Evolutionary conservation across 139 green algal genomes (phyloP).

Genomic region (Diplosphaera chodatii): DNA sequence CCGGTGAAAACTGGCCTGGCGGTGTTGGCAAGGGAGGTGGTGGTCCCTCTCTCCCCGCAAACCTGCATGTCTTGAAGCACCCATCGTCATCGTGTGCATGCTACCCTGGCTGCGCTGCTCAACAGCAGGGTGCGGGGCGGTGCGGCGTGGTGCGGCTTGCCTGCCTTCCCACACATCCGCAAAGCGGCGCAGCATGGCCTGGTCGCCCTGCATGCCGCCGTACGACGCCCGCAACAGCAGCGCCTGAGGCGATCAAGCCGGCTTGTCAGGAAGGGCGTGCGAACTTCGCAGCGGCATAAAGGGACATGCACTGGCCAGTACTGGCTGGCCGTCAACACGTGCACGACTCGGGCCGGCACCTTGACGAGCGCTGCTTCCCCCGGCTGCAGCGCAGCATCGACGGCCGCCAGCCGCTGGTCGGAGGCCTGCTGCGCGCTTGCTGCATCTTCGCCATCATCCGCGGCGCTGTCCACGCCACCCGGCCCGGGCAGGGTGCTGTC

Average conservation of each 20-base stretch:
- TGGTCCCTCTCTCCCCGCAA: background rate
- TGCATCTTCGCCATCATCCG: background rate
- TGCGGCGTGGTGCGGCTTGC: background rate
- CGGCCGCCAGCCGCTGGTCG: background rate
- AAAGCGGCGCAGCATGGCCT: constrained; percentile 37
- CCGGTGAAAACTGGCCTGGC: background rate
- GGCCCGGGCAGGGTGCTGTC: constrained; percentile 22
- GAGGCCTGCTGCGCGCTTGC: background rate
- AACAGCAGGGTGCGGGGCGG: too few relatives aligned
- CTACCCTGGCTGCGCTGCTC: too few relatives aligned
- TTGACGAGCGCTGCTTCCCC: constrained; percentile 30
- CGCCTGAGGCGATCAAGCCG: too few relatives aligned
- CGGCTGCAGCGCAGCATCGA: constrained; percentile 1
- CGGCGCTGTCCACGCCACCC: background rate
- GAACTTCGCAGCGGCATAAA: too few relatives aligned
- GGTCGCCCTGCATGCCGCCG: constrained; percentile 47
- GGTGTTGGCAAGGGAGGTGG: background rate
- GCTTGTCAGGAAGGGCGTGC: too few relatives aligned
- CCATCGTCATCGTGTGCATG: background rate
- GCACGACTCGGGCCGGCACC: too few relatives aligned
- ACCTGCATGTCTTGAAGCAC: background rate
- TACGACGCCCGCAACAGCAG: constrained; percentile 39
- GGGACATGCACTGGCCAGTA: too few relatives aligned
- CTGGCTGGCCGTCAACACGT: too few relatives aligned
- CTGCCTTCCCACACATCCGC: constrained; percentile 20